Conservation (phyloP, 768 basidiomycete species). For the Hydnomerulius pinastri region DNA sequence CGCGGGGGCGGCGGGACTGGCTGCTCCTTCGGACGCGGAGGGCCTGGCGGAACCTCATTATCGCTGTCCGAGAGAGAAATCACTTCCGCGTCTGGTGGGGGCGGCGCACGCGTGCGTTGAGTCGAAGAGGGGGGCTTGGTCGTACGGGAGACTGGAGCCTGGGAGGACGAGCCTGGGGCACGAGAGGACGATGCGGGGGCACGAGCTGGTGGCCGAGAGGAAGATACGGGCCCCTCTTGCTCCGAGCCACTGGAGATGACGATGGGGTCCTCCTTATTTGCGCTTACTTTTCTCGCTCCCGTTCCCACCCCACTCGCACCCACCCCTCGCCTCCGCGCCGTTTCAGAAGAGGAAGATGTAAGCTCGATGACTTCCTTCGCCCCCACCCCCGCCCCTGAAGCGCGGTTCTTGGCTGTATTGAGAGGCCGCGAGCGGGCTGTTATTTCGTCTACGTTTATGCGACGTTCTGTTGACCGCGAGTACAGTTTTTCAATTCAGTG, state of each 20-base stretch:
- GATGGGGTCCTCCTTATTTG: conserved; percentile 18
- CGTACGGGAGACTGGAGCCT: too few species aligned
- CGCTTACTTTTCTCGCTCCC: not conserved
- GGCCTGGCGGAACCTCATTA: not conserved
- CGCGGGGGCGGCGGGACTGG: not conserved
- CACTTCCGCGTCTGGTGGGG: conserved; percentile 21
- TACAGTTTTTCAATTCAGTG: too few species aligned
- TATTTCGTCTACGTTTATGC: conserved; percentile 6
- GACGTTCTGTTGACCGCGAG: conserved; percentile 18
- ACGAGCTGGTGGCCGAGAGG: too few species aligned
- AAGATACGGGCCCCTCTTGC: not conserved
- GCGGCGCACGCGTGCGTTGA: conserved; percentile 1
- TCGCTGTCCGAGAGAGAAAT: conserved; percentile 34
- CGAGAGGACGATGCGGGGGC: too few species aligned
- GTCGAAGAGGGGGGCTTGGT: not conserved
- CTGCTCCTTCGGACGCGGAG: not conserved
- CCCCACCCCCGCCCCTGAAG: not conserved
- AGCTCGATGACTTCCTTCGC: conserved; percentile 18
- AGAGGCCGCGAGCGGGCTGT: conserved; percentile 14
- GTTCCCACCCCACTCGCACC: not conserved
- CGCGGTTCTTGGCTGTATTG: conserved; percentile 10
- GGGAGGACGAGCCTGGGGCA: too few species aligned
- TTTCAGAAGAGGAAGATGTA: too few species aligned
- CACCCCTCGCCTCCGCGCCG: too few species aligned
- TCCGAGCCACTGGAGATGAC: conserved; percentile 29